Conservation (phyloP, 2,329 filamentous ascomycete genomes). For the Coniella vitis region DNA sequence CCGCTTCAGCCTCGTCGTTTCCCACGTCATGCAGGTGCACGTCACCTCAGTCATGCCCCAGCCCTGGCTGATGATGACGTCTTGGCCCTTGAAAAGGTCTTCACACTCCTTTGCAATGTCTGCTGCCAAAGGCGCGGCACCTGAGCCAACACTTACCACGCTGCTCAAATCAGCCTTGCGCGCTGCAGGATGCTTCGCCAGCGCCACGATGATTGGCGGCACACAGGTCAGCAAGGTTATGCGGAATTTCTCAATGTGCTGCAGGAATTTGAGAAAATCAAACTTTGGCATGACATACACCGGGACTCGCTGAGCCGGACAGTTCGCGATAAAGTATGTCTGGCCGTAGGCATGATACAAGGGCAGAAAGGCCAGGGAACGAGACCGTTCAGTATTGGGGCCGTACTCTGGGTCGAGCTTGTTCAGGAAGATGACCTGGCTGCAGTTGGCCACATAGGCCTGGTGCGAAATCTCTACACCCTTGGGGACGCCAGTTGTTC, state of each 20-base stretch:
- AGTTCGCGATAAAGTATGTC: constrained; percentile 59
- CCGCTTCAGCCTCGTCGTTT: constrained; percentile 26
- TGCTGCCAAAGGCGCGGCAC: constrained; percentile 62
- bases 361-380: constrained; percentile 62
- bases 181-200: constrained; percentile 64
- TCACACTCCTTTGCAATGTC: constrained; percentile 54
- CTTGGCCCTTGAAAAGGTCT: constrained; percentile 39
- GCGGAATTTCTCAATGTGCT: constrained; percentile 58
- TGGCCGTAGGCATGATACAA: constrained; percentile 72
- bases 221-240: constrained; percentile 63
- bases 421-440: constrained; percentile 47
- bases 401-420: constrained; percentile 42
- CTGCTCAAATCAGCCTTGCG: constrained; percentile 62
- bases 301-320: constrained; percentile 49
- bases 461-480: constrained; percentile 76
- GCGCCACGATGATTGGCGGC: constrained; percentile 66
- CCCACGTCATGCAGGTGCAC: constrained; percentile 61
- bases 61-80: constrained; percentile 50
- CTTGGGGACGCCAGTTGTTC: constrained; percentile 77
- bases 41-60: constrained; percentile 88
- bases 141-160: constrained; percentile 51
- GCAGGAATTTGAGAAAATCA: constrained; percentile 66
- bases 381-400: constrained; percentile 29
- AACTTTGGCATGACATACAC: constrained; percentile 76
- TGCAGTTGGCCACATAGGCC: constrained; percentile 67